Evolutionary conservation across 306 rosid genomes (phyloP).

Genomic region (Fagus crenata): DNA sequence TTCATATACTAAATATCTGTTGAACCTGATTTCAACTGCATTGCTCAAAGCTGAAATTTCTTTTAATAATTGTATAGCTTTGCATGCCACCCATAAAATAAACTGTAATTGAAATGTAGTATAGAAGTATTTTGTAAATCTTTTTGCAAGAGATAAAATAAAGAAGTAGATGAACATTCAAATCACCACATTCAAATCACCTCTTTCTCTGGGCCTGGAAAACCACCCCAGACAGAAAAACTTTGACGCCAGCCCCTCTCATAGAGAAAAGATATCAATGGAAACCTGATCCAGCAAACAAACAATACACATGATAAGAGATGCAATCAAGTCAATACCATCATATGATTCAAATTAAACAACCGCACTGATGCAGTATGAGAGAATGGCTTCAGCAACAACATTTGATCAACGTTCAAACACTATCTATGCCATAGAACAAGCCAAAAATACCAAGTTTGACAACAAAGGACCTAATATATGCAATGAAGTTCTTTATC

Average conservation of each 20-base stretch:
- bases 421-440: not conserved
- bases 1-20: not conserved
- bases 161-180: not conserved
- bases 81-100: not conserved
- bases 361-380: not conserved
- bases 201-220: slow-evolving; percentile 96
- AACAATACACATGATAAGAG: slow-evolving; percentile 23
- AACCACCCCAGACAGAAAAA: slow-evolving; percentile 67
- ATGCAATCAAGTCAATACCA: slow-evolving; percentile 7
- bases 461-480: not conserved
- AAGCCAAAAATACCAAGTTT: not conserved
- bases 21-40: not conserved
- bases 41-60: not conserved
- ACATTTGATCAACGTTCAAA: slow-evolving; percentile 7
- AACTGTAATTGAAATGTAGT: not conserved
- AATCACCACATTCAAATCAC: slow-evolving; percentile 60
- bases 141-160: not conserved
- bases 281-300: slow-evolving; percentile 61
- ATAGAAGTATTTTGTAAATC: not conserved
- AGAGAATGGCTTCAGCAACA: not conserved
- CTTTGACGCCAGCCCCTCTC: slow-evolving; percentile 99
- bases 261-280: slow-evolving; percentile 72
- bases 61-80: not conserved
- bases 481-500: not conserved
- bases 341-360: slow-evolving; percentile 16